A percentile compares a stretch with the other conserved stretches of the same genome.
Evolutionary conservation across 2,329 filamentous ascomycete species (phyloP).

Genomic region (Bipolaris bicolor): DNA sequence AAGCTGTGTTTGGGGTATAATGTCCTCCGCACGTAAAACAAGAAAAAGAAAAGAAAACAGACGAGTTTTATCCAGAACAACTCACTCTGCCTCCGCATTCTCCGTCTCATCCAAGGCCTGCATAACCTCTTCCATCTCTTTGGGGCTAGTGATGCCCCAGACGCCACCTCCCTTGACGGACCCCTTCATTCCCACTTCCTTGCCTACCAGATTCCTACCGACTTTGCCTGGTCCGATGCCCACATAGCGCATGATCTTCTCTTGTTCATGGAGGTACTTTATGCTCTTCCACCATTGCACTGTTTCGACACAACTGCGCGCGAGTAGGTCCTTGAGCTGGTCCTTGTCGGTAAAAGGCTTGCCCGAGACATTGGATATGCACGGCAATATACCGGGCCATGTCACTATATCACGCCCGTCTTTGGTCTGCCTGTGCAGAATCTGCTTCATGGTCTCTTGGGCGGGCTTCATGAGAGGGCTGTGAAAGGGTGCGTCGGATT

Average conservation of each 20-base stretch:
- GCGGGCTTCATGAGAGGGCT: constrained; percentile 90
- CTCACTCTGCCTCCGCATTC: constrained; percentile 23
- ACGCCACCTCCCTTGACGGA: constrained; percentile 86
- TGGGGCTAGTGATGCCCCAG: constrained; percentile 86
- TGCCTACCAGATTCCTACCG: constrained; percentile 88
- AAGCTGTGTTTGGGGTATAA: constrained; percentile 10
- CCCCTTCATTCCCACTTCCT: constrained; percentile 90
- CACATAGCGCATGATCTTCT: constrained; percentile 82
- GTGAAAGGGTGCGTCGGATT: constrained; percentile 89
- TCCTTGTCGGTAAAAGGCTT: constrained; percentile 75
- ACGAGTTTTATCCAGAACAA: neutral
- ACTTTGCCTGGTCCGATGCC: constrained; percentile 95
- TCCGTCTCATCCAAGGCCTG: constrained; percentile 57
- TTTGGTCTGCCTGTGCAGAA: constrained; percentile 66
- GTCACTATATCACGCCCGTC: constrained; percentile 69
- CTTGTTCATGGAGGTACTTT: constrained; percentile 82
- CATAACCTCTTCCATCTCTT: constrained; percentile 56
- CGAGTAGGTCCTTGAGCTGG: constrained; percentile 78
- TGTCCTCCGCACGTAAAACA: neutral
- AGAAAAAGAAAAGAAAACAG: neutral
- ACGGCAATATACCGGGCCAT: constrained; percentile 77
- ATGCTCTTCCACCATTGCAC: constrained; percentile 96
- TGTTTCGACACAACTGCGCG: constrained; percentile 86
- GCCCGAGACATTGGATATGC: constrained; percentile 85
- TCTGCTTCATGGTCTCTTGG: constrained; percentile 71